Percentiles rank a stretch among this genome's conserved stretches.
These are phyloP conservation scores for Fallopia convolvulus DNA, from an alignment of 148 eudicot species.

Conservation along the genomic window DNA sequence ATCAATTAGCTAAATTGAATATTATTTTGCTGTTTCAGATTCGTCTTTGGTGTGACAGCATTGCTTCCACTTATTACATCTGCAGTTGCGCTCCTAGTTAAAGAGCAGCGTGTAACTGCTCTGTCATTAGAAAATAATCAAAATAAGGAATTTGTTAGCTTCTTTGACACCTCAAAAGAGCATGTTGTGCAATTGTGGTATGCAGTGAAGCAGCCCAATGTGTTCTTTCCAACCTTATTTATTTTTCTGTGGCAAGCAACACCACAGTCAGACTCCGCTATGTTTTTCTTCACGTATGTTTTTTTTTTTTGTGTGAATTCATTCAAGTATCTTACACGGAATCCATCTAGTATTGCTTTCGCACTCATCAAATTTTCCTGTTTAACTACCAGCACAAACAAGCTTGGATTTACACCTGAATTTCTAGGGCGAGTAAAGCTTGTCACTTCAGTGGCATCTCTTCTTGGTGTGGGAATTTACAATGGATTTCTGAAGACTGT, in stretches of 20 bases:
- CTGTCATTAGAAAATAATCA: constrained; percentile 34
- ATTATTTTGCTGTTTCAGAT: constrained; percentile 45
- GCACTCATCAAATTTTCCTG: neutral
- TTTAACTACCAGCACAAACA: constrained; percentile 68
- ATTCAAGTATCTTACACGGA: neutral
- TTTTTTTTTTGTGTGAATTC: constrained; percentile 1
- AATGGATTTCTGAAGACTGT: constrained; percentile 88
- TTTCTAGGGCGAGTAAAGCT: constrained; percentile 98
- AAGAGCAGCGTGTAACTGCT: constrained; percentile 56
- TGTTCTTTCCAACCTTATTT: constrained; percentile 85
- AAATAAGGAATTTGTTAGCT: constrained; percentile 25
- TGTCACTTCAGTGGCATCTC: constrained; percentile 90
- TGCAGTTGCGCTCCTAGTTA: constrained; percentile 85
- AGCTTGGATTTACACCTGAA: constrained; percentile 88
- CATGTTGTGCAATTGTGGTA: constrained; percentile 61
- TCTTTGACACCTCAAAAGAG: constrained; percentile 43
- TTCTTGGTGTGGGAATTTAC: constrained; percentile 87
- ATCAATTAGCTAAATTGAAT: neutral
- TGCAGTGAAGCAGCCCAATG: constrained; percentile 81
- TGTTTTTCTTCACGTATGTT: constrained; percentile 87
- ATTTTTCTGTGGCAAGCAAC: constrained; percentile 98
- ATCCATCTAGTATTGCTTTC: neutral
- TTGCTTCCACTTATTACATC: constrained; percentile 92
- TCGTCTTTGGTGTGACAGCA: constrained; percentile 93
- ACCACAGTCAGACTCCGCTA: constrained; percentile 96